phyloP scores from a whole-genome alignment of 164 flowering plant genomes.

The Vitis labrusca region DNA sequence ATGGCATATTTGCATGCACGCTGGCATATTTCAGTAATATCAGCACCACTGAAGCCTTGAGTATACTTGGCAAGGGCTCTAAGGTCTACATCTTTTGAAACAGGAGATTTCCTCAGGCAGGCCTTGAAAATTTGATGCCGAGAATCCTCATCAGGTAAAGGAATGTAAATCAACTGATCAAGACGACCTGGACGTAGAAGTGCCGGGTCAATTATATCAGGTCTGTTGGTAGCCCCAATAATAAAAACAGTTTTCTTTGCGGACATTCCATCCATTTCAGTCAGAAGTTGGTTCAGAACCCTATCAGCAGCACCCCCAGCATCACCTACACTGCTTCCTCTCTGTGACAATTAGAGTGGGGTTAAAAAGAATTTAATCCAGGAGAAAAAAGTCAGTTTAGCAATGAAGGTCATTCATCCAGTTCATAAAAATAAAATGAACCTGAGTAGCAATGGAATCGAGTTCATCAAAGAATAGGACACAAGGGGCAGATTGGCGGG shows the following conservation, averaged over 20 bases:
- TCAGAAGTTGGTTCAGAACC: constrained; percentile 81
- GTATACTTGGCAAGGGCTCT: constrained; percentile 80
- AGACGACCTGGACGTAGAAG: constrained; percentile 87
- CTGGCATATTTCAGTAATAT: constrained; percentile 89
- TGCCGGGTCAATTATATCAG: constrained; percentile 86
- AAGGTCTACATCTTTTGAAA: constrained; percentile 75
- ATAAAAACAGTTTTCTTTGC: constrained; percentile 92
- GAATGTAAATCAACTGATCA: constrained; percentile 85
- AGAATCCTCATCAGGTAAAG: constrained; percentile 85
- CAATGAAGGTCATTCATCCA: too few relatives aligned
- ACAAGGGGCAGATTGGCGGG: constrained; percentile 89
- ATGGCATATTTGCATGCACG: constrained; percentile 87
- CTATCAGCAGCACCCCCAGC: constrained; percentile 95
- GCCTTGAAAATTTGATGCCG: constrained; percentile 74
- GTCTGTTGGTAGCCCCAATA: constrained; percentile 88
- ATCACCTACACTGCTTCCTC: constrained; percentile 88
- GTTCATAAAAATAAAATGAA: constrained; percentile 12
- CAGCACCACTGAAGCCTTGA: constrained; percentile 93
- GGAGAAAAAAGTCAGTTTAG: not conserved
- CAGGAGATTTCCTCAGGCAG: constrained; percentile 79
- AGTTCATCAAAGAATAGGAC: constrained; percentile 88
- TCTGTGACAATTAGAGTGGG: constrained; percentile 36
- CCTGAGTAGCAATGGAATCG: constrained; percentile 94
- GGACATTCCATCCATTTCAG: constrained; percentile 93
- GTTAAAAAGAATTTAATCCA: not conserved